Evolutionary conservation across 2,329 filamentous ascomycete species (phyloP), one percentile per base, ranked within the genome.

Genomic region (Bipolaris zeicola): DNA sequence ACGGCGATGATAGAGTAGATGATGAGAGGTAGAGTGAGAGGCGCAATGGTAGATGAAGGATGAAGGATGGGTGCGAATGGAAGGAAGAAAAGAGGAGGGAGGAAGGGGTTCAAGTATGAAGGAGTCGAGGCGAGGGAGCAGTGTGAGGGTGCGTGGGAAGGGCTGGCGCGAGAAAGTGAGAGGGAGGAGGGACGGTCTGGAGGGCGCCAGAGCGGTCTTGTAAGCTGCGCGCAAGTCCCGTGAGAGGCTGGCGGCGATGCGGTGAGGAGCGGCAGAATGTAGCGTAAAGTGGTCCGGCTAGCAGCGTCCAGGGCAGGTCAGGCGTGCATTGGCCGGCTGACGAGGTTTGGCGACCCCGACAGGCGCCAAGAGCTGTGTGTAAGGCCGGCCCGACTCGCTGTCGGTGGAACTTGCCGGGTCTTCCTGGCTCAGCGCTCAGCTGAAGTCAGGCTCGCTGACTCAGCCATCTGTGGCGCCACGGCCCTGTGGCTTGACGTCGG

Each of bases 141-240:
- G 45, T 45, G 28, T 31, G 48, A 57, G 61, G 60, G 62, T 63
- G 58, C 48, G 63, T 46, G 58, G 51, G 51, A 57, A 57, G 16
- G 59, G 55, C 58, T 68, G 66, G 68, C 62, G 66, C 66, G 65
- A 64, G 58, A 59, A 69, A 68, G 72, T 71, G 70, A 63, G 66
- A 66, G 68, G 68, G 54, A 75, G 67, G 68, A 74, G 65, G 60
- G 68, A 73, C 56, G 70, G 69, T 62, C 61, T 66, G 57, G 65
- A 66, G 68, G 67, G 73, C 61, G 62, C 67, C 63, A 60, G 67
- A 63, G 60, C 65, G 59, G 52, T 74, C 69, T 75, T 76, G 72
- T 76, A 75, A 71, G 70, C 65, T 68, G 65, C 61, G 67, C 60
- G 60, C 53, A 52, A 58, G 61, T 68, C 70, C 66, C 70, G 69